A percentile compares a stretch with the other conserved stretches of the same genome.
phyloP scores from a whole-genome alignment of 2,329 filamentous ascomycete genomes.

The Pseudocercospora cruenta region DNA sequence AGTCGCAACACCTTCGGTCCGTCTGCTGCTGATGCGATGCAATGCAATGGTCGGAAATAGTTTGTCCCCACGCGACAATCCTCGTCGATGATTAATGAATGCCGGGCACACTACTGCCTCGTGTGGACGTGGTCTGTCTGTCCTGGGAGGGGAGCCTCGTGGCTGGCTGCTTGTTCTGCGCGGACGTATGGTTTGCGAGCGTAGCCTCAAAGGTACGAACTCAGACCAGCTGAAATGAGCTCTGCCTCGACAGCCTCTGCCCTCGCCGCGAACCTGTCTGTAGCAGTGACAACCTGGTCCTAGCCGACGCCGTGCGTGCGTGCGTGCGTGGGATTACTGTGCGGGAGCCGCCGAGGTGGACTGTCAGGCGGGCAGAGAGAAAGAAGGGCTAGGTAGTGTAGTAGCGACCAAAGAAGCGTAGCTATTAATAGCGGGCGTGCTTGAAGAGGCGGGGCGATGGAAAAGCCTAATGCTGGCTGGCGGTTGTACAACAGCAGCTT shows the following conservation, averaged over 20 bases:
- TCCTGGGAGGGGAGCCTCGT: background rate
- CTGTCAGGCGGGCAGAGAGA: conserved; percentile 7
- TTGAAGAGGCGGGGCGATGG: conserved; percentile 3
- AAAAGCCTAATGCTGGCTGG: background rate
- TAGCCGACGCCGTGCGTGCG: background rate
- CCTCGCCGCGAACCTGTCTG: background rate
- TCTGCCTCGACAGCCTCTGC: background rate
- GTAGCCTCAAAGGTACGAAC: background rate
- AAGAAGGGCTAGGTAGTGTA: background rate
- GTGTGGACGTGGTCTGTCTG: background rate
- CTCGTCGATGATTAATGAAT: conserved; percentile 4
- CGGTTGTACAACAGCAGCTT: background rate
- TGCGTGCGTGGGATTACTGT: conserved; percentile 11
- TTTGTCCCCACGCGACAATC: conserved; percentile 2
- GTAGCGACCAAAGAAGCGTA: background rate
- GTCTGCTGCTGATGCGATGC: background rate
- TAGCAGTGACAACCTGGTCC: background rate
- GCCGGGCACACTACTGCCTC: background rate
- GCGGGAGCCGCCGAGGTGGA: conserved; percentile 15
- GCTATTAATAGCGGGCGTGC: background rate
- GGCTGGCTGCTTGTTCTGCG: background rate
- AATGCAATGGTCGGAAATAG: background rate
- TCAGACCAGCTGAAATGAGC: conserved; percentile 19
- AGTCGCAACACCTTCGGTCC: background rate
- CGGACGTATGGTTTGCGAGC: background rate